Base-by-base conservation (phyloP, 2,329 filamentous ascomycete genomes). In the Exophiala oligosperma region DNA sequence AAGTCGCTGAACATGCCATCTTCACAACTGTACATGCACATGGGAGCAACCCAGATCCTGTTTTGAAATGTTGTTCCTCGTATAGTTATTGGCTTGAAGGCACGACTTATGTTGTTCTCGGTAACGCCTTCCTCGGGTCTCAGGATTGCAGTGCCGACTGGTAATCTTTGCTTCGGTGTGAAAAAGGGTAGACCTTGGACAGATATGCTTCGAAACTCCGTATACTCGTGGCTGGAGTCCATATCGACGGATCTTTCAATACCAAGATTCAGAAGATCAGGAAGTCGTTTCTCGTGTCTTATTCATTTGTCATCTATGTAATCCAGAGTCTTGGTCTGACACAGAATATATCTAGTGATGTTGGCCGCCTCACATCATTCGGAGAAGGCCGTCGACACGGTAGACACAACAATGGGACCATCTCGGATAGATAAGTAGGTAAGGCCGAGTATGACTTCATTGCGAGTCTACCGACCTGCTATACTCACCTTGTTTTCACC, bases 21-120 rank as follows among this genome's bases (percentile, higher is more conserved):
- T 35, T 76, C 65, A 35, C 71, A 70, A 3, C 73, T 76, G 60
- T 73, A 77, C 65, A 76, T 80, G 72, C 84, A 86, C 82, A 86
- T 85, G 58, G 84, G 84, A 54, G 80, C 60, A 4, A 77, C 35
- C 49, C 74, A 79, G 66, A 85, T 76, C 55, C 84, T 81, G 73
- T 86, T 85, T 62, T 76, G 73, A 28, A 85, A 73, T 43, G 75
- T 76, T 55, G 84, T 64, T 60, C 74, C 76, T 54, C 83, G 79
- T 63, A 84, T 80, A 56, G 70, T 76, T 62, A 85, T 71, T 12
- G 83, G 83, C 41, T 47, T 57, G 49, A 57, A 57, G 12, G 44
- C 44, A 26, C 3, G 17, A 28, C 21, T 47, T 21, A 47, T 14
- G 21, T 9, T 47, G 21, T 47, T 21, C 44, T 24, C 17, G 2